A percentile compares a stretch with the other conserved stretches of the same genome.
Evolutionary conservation across 495 filamentous ascomycete genomes (phyloP).

Genomic region (Penicillium malachiteum): DNA sequence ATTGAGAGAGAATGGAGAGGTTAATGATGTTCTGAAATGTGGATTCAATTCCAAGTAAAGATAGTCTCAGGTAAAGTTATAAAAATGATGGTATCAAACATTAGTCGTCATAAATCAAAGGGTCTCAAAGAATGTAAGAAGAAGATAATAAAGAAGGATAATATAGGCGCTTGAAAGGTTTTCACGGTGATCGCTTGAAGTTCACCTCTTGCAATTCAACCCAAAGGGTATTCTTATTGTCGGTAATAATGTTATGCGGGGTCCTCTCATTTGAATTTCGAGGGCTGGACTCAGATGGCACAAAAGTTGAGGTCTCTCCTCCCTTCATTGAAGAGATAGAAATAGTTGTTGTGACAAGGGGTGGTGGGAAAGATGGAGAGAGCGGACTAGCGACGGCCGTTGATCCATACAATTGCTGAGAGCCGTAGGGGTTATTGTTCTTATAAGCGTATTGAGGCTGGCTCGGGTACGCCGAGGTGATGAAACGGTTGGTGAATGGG

Average conservation of each 20-base stretch:
- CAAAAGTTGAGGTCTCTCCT: neutral
- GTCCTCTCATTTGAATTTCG: constrained; percentile 6
- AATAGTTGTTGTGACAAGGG: constrained; percentile 24
- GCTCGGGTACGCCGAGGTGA: constrained; percentile 17
- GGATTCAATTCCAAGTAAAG: neutral
- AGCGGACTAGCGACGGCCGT: constrained; percentile 12
- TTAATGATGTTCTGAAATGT: too few species aligned
- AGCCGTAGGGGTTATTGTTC: constrained; percentile 6
- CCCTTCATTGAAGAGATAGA: constrained; percentile 19
- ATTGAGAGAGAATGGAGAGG: too few species aligned
- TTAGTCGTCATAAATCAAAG: neutral
- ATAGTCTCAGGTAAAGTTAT: neutral
- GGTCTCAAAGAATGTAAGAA: neutral
- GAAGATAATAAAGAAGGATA: neutral
- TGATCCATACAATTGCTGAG: neutral
- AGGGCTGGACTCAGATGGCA: constrained; percentile 11
- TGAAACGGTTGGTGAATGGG: constrained; percentile 25
- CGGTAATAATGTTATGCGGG: constrained; percentile 12
- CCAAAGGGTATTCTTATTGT: constrained; percentile 9
- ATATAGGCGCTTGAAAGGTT: neutral
- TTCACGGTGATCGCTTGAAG: neutral
- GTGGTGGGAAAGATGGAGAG: constrained; percentile 16
- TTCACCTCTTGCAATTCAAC: constrained; percentile 15
- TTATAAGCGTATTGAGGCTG: constrained; percentile 10
- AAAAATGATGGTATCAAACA: neutral